These are phyloP conservation scores for Mimosa pudica DNA, from an alignment of 306 rosid species.

Conservation along the genomic window DNA sequence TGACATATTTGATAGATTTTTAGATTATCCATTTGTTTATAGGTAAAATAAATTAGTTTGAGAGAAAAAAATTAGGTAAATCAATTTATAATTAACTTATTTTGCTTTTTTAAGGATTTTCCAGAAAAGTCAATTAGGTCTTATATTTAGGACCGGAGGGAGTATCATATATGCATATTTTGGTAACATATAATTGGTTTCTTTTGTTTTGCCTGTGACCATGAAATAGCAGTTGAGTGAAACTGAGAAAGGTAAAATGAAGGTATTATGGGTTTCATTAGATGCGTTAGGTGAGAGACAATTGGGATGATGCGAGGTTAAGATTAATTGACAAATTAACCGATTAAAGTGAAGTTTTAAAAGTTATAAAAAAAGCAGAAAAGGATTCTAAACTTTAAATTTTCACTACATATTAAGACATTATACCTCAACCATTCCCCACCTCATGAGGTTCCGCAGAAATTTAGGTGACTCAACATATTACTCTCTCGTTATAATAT, in stretches of 20 bases:
- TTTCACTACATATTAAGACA: constrained; percentile 6
- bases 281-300: constrained; percentile 6
- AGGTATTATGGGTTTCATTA: not conserved
- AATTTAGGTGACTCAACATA: not conserved
- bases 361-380: constrained; percentile 7
- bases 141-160: too few relatives aligned
- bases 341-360: not conserved
- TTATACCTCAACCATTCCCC: constrained; percentile 1
- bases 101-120: too few relatives aligned
- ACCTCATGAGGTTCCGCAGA: not conserved
- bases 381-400: constrained; percentile 5
- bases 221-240: not conserved
- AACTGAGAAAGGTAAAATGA: not conserved
- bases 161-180: too few relatives aligned
- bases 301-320: not conserved
- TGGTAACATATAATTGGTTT: not conserved
- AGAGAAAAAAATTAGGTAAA: too few relatives aligned
- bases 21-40: too few relatives aligned
- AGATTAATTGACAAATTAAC: constrained; percentile 24
- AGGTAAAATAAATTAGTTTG: too few relatives aligned
- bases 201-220: not conserved
- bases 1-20: too few relatives aligned
- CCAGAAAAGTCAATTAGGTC: too few relatives aligned
- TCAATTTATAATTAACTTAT: too few relatives aligned
- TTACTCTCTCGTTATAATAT: too few relatives aligned